Evolutionary conservation across 2,329 filamentous ascomycete species (phyloP), one percentile per base, ranked within the genome.

Genomic region (Fusarium redolens): DNA sequence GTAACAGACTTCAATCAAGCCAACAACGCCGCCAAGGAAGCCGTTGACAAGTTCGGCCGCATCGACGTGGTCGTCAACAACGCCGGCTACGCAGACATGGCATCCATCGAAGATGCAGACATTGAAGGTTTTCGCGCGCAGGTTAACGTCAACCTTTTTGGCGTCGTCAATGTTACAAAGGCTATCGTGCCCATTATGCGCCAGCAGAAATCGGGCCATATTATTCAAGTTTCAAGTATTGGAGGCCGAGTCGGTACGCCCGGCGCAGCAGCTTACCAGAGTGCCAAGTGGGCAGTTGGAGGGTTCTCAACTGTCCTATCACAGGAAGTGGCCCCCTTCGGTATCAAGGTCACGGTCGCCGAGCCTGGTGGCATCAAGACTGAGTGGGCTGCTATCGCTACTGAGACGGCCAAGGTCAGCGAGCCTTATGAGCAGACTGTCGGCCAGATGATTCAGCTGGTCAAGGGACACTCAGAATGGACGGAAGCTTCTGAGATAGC

Each of bases 31-130:
- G 50, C 77, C 13, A 61, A 78, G 4, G 78, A 82, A 3, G 78
- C 84, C 0, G 38, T 80, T 2, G 78, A 83, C 5, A 85, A 85
- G 52, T 91, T 89, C 75, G 84, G 85, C 22, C 85, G 86, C 12
- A 79, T 92, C 48, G 88, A 91, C 75, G 85, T 90, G 2, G 86
- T 91, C 9, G 84, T 89, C 65, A 91, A 91, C 80, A 91, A 91
- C 55, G 89, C 89, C 7, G 90, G 89, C 5, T 90, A 89, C 65
- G 86, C 87, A n/a, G 79, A 88, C 3, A 76, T 80, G 10, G 87
- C 86, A 17, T 83, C 86, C 2, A 85, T 90, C 52, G 89, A 91
- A 73, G 85, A 86, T 11, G 77, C 87, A 5, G 80, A 81, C 2
- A 82, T 89, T 3, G 76, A 82, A 4, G 83, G 88, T 35, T 85